A percentile compares a stretch with the other conserved stretches of the same genome.
Evolutionary conservation across 345 rosid genomes (phyloP).

Genomic region (Schrenkiella parvula): DNA sequence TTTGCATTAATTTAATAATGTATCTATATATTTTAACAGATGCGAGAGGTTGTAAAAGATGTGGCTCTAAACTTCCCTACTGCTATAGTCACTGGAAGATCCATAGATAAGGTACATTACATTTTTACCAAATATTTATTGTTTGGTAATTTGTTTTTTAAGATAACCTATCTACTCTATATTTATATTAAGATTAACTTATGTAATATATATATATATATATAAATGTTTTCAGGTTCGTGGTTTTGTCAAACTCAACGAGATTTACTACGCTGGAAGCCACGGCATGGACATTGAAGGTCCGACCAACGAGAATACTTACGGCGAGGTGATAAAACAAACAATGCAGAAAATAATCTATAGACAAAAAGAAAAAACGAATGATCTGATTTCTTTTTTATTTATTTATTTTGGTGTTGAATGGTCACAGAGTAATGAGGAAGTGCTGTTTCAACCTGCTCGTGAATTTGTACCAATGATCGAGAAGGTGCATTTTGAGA

Average conservation of each 20-base stretch:
- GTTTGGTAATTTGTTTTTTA: background rate
- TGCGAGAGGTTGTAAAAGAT: constrained; percentile 73
- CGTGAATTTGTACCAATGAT: constrained; percentile 85
- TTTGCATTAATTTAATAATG: background rate
- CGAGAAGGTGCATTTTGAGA: constrained; percentile 48
- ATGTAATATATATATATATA: background rate
- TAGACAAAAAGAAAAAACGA: background rate
- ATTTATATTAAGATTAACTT: background rate
- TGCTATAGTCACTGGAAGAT: constrained; percentile 92
- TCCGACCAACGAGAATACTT: constrained; percentile 47
- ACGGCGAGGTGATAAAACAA: constrained; percentile 34
- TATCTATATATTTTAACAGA: constrained; percentile 35
- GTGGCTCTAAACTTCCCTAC: constrained; percentile 76
- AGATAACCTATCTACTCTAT: background rate
- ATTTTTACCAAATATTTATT: background rate
- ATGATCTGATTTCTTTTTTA: background rate
- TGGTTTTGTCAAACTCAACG: constrained; percentile 70
- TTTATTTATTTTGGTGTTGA: background rate
- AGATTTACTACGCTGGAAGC: constrained; percentile 90
- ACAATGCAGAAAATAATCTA: background rate
- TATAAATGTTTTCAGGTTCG: constrained; percentile 52
- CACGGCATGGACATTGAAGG: constrained; percentile 99
- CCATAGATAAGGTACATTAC: constrained; percentile 83
- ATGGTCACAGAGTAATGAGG: constrained; percentile 41
- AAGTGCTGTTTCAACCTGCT: constrained; percentile 74